Base-by-base conservation (phyloP, 352 stramenopile species). In the Phytophthora pistaciae region DNA sequence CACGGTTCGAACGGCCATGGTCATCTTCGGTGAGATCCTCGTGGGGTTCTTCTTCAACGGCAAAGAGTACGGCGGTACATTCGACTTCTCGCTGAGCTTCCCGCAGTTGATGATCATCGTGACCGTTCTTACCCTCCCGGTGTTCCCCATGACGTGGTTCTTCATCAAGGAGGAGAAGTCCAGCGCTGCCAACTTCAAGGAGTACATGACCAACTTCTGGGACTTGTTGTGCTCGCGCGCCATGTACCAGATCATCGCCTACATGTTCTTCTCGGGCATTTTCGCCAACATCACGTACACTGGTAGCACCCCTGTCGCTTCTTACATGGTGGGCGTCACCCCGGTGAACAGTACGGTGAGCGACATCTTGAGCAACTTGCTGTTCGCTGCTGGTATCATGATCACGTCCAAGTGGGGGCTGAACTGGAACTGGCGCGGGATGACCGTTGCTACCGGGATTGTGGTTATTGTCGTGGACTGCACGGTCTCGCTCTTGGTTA, bases 81-180 rank as follows among this genome's bases (percentile, higher is more conserved):
- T 87, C 56, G 52, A 82, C 63, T 85, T 81, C 42, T 77, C 74
- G n/a, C 52, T 93, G 0, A 79, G 59, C 38, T 89, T 91, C 59
- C 80, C 77, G 3, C 53, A 73, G 20, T 29, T 88, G 14, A 86
- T 86, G 77, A 65, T 82, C 50, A 73, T 84, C 36, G 56, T 84
- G 36, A 29, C 75, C 0, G 46, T 76, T 2, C 57, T 68, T 9
- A 64, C 66, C 0, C 4, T 62, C 18, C 70, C 70, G 0, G 64
- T 75, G 18, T 58, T 80, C 14, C 73, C 73, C 0, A 70, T 66
- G 33, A 80, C 73, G 18, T 80, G 69, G 73, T 75, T 57, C 31
- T 78, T 72, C 27, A 78, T 80, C 38, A 66, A 69, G 8, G 73
- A 80, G 29, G 73, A 78, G 29, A 78, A 78, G 16, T 21, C 40